phyloP scores from a whole-genome alignment of 805 yeast genomes.

The Saccharomycopsis sp. region DNA sequence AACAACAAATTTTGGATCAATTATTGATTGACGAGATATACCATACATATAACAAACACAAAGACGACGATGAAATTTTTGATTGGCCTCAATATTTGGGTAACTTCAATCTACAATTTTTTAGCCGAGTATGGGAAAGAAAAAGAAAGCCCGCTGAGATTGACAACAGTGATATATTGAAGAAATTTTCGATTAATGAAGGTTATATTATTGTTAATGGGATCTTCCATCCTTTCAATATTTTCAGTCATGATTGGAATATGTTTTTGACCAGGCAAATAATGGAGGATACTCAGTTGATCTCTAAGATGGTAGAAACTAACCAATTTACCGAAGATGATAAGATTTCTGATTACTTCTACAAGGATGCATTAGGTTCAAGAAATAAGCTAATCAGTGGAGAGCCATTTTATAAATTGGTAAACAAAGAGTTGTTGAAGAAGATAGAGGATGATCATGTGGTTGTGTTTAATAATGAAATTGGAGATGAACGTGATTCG shows the following conservation, averaged over 20 bases:
- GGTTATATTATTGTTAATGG: conserved; percentile 71
- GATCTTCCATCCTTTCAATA: conserved; percentile 44
- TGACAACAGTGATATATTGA: conserved; percentile 27
- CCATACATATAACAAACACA: background rate
- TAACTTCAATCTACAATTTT: conserved; percentile 1
- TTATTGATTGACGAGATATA: conserved; percentile 19
- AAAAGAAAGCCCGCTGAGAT: conserved; percentile 8
- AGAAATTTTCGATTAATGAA: conserved; percentile 34
- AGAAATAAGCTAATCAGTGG: conserved; percentile 50
- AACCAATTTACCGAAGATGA: conserved; percentile 26
- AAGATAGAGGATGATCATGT: conserved; percentile 20
- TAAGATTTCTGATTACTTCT: conserved; percentile 35
- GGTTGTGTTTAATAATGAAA: conserved; percentile 20
- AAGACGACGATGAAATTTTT: background rate
- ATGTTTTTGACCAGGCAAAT: conserved; percentile 45
- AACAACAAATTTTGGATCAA: conserved; percentile 23
- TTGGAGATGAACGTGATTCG: background rate
- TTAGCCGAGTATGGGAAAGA: conserved; percentile 10
- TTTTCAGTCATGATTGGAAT: conserved; percentile 42
- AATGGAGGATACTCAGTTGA: conserved; percentile 40
- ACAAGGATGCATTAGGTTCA: conserved; percentile 33
- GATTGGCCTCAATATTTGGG: background rate
- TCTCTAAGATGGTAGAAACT: conserved; percentile 24
- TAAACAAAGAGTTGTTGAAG: conserved; percentile 21
- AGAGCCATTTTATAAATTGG: conserved; percentile 29